Percentiles rank a stretch among this genome's conserved stretches.
Conservation (phyloP, 768 basidiomycete genomes). For the Tylopilus balloui region DNA sequence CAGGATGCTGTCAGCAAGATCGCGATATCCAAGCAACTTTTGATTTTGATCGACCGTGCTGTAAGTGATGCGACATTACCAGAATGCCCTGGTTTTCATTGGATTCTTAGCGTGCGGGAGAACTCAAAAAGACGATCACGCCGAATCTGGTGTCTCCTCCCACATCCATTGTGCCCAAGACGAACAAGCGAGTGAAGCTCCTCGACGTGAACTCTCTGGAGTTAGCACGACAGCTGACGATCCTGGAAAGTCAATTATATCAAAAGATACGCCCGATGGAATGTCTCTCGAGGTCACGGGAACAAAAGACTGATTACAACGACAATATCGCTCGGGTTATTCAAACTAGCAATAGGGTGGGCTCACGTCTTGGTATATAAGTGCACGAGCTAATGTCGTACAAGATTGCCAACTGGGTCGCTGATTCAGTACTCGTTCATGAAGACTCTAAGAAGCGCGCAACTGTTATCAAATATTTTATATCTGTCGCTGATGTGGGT, state of each 20-base stretch:
- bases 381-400: constrained; percentile 1
- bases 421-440: constrained; percentile 71
- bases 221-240: constrained; percentile 87
- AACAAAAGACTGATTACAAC: constrained; percentile 64
- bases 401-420: constrained; percentile 92
- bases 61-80: constrained; percentile 43
- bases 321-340: constrained; percentile 89
- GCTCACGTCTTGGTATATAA: constrained; percentile 17
- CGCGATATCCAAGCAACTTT: constrained; percentile 70
- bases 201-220: constrained; percentile 86
- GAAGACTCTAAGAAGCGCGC: constrained; percentile 86
- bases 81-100: constrained; percentile 12
- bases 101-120: constrained; percentile 45
- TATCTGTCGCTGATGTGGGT: constrained; percentile 85
- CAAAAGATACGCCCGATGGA: constrained; percentile 87
- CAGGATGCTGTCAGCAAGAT: constrained; percentile 59
- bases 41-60: constrained; percentile 70
- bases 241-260: constrained; percentile 84
- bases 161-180: constrained; percentile 68
- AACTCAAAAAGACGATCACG: constrained; percentile 51
- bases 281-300: constrained; percentile 79
- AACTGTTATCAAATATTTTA: constrained; percentile 80
- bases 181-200: constrained; percentile 69
- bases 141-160: constrained; percentile 62
- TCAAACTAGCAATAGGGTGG: constrained; percentile 79